A percentile compares a stretch with the other conserved stretches of the same genome.
phyloP scores from a whole-genome alignment of 192 early-diverging fungal genomes.

The Coemansia guatemalensis region DNA sequence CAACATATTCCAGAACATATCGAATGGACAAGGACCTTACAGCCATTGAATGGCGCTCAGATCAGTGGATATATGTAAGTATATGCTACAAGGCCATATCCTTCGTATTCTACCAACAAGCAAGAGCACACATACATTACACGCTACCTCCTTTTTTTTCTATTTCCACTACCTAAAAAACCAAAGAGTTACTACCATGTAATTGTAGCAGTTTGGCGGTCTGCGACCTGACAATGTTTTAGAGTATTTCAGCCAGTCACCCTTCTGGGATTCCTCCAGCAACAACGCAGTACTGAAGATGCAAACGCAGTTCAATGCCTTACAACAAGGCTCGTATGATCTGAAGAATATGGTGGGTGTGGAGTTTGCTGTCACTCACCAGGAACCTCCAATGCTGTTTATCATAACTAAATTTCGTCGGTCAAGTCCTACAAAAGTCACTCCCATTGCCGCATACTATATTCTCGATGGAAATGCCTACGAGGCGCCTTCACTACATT shows the following conservation, averaged over 20 bases:
- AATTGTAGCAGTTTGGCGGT: constrained; percentile 59
- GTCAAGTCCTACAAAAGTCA: constrained; percentile 58
- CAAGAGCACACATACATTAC: no score
- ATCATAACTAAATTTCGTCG: constrained; percentile 72
- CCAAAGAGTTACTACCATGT: no score
- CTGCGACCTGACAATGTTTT: constrained; percentile 73
- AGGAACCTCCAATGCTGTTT: constrained; percentile 65
- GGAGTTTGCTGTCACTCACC: constrained; percentile 72
- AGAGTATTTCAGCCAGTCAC: constrained; percentile 78
- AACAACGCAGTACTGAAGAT: constrained; percentile 77
- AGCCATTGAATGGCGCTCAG: constrained; percentile 63
- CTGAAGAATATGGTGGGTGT: constrained; percentile 69
- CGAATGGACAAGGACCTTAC: constrained; percentile 54
- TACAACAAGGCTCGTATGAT: constrained; percentile 51
- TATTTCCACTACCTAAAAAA: no score
- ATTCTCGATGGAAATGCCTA: constrained; percentile 71
- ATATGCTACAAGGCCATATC: neutral
- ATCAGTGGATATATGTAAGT: constrained; percentile 53
- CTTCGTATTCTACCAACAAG: neutral
- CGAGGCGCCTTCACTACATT: constrained; percentile 70
- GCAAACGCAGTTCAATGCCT: constrained; percentile 80
- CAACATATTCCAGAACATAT: neutral
- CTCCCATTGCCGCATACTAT: constrained; percentile 56
- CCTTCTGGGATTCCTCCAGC: constrained; percentile 79
- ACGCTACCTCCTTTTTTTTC: no score